Conservation (phyloP, 2,329 filamentous ascomycete species). For the Neopestalotiopsis clavispora region DNA sequence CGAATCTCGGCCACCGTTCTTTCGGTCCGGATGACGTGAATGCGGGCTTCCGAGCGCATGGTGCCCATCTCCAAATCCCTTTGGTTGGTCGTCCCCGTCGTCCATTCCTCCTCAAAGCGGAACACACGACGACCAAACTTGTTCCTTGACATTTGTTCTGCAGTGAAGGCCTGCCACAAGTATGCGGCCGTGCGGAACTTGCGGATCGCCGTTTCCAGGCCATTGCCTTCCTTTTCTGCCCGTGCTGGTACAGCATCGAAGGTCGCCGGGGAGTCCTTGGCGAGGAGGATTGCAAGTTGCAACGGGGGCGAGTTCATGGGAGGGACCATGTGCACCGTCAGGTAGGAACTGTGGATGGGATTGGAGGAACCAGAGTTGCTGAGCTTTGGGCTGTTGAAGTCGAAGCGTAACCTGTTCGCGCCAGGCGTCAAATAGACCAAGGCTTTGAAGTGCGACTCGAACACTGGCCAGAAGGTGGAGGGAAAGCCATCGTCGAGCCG, state of each 20-base stretch:
- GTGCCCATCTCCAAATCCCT: constrained; percentile 72
- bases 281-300: constrained; percentile 86
- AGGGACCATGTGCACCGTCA: constrained; percentile 87
- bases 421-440: constrained; percentile 90
- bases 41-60: constrained; percentile 88
- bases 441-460: constrained; percentile 88
- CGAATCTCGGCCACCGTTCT: constrained; percentile 86
- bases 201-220: constrained; percentile 76
- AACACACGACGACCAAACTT: constrained; percentile 86
- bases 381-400: constrained; percentile 84
- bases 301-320: constrained; percentile 79
- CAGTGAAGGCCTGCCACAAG: constrained; percentile 95
- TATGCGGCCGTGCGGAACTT: constrained; percentile 97
- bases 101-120: constrained; percentile 95
- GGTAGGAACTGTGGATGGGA: constrained; percentile 76
- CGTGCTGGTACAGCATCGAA: constrained; percentile 83
- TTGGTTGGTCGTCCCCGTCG: constrained; percentile 76
- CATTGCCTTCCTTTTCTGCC: constrained; percentile 79
- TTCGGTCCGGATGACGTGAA: constrained; percentile 83
- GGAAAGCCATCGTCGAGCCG: constrained; percentile 88
- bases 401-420: constrained; percentile 84
- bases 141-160: constrained; percentile 93
- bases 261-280: constrained; percentile 83
- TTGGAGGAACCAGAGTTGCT: constrained; percentile 70
- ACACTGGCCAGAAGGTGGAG: constrained; percentile 83